phyloP scores from a whole-genome alignment of 2,329 filamentous ascomycete species.

The Cercospora sp. region DNA sequence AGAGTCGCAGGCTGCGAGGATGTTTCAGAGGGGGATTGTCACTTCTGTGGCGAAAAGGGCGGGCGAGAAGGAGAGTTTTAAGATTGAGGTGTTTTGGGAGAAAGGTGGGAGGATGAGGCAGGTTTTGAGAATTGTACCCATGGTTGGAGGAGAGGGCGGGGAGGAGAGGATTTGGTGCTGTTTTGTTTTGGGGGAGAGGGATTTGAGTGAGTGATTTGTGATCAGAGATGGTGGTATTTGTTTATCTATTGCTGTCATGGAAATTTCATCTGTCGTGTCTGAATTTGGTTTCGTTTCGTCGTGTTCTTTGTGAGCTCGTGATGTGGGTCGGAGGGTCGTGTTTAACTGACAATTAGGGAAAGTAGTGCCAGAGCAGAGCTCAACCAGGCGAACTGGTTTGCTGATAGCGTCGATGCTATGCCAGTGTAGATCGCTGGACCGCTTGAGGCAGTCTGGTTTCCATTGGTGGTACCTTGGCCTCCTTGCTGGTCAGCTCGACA shows the following conservation, averaged over 20 bases:
- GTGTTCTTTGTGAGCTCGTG: not conserved
- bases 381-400: not conserved
- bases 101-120: conserved; percentile 3
- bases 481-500: not conserved
- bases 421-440: not conserved
- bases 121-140: conserved; percentile 14
- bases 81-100: conserved; percentile 17
- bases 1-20: conserved; percentile 16
- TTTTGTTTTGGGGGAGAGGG: conserved; percentile 12
- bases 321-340: not conserved
- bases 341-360: not conserved
- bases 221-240: not conserved
- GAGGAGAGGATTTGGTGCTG: conserved; percentile 10
- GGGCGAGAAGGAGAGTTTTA: conserved; percentile 7
- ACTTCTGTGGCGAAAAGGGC: conserved; percentile 22
- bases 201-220: conserved; percentile 4
- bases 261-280: not conserved
- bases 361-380: not conserved
- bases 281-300: not conserved
- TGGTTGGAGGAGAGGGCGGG: conserved; percentile 2
- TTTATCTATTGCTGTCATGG: not conserved
- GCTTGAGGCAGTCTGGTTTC: not conserved
- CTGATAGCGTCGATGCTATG: not conserved
- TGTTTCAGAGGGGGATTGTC: conserved; percentile 24
- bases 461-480: not conserved